phyloP scores from a whole-genome alignment of 306 rosid genomes.

The Oemleria cerasiformis region DNA sequence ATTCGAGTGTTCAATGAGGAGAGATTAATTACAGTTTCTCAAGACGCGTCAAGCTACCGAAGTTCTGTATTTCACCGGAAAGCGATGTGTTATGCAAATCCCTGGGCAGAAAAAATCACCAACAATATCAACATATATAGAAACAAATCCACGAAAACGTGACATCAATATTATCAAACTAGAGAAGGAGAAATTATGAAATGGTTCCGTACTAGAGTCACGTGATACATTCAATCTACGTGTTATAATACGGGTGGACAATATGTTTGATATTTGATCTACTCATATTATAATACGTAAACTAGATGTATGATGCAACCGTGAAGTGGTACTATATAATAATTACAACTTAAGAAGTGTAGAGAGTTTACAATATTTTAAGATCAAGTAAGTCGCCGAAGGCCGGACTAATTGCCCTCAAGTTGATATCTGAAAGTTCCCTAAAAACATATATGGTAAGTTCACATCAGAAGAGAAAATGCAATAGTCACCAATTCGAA shows the following conservation, averaged over 20 bases:
- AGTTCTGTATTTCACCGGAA: constrained; percentile 67
- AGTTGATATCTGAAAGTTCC: constrained; percentile 63
- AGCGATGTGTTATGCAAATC: constrained; percentile 88
- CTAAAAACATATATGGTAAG: constrained; percentile 32
- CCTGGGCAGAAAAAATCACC: constrained; percentile 43
- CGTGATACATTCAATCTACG: no score
- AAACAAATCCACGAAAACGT: background rate
- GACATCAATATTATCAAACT: background rate
- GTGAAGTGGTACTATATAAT: no score
- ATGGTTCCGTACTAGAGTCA: no score
- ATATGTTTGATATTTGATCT: no score
- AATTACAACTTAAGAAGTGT: background rate
- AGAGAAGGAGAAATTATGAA: background rate
- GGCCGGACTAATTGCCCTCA: constrained; percentile 83
- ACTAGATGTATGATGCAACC: no score
- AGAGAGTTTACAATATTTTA: constrained; percentile 61
- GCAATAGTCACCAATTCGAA: background rate
- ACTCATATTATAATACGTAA: no score
- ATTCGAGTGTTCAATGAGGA: constrained; percentile 10
- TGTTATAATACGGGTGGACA: no score
- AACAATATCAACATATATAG: background rate
- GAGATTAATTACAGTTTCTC: constrained; percentile 73
- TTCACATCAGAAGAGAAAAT: background rate
- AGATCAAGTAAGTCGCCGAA: constrained; percentile 88
- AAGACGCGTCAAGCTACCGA: constrained; percentile 75